Evolutionary conservation across 2,329 filamentous ascomycete genomes (phyloP).

Genomic region (Trichoderma harzianum): DNA sequence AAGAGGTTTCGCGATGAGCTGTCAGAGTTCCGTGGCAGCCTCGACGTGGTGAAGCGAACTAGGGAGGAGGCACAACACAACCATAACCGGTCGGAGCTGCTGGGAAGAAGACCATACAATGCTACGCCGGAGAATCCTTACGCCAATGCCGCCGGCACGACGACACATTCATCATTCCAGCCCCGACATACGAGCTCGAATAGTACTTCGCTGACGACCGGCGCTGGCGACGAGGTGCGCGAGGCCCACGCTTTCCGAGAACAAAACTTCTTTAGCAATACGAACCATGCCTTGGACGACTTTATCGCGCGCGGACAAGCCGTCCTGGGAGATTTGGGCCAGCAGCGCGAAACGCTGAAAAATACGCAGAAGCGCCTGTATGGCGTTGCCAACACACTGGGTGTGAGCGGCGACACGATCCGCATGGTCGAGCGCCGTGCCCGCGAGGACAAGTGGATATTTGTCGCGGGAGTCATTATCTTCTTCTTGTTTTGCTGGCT

Average conservation of each 20-base stretch:
- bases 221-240: conserved; percentile 61
- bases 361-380: conserved; percentile 88
- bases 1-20: conserved; percentile 83
- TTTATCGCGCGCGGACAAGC: conserved; percentile 89
- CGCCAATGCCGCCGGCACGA: conserved; percentile 49
- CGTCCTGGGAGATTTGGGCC: conserved; percentile 80
- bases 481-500: conserved; percentile 93
- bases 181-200: conserved; percentile 42
- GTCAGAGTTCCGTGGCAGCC: conserved; percentile 71
- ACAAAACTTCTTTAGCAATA: conserved; percentile 79
- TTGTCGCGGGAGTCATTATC: conserved; percentile 77
- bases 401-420: conserved; percentile 92
- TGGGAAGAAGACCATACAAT: conserved; percentile 76
- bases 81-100: conserved; percentile 71
- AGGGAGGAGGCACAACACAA: conserved; percentile 69
- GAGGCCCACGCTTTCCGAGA: conserved; percentile 85
- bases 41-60: conserved; percentile 72
- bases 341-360: conserved; percentile 93
- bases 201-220: conserved; percentile 33
- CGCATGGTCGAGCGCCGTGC: conserved; percentile 92
- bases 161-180: conserved; percentile 36
- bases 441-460: conserved; percentile 97
- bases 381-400: conserved; percentile 88
- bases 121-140: conserved; percentile 94
- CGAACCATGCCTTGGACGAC: conserved; percentile 84